These are phyloP conservation scores for Aureobasidium zeae DNA, from an alignment of 2,329 filamentous ascomycete genomes.

Conservation along the genomic window DNA sequence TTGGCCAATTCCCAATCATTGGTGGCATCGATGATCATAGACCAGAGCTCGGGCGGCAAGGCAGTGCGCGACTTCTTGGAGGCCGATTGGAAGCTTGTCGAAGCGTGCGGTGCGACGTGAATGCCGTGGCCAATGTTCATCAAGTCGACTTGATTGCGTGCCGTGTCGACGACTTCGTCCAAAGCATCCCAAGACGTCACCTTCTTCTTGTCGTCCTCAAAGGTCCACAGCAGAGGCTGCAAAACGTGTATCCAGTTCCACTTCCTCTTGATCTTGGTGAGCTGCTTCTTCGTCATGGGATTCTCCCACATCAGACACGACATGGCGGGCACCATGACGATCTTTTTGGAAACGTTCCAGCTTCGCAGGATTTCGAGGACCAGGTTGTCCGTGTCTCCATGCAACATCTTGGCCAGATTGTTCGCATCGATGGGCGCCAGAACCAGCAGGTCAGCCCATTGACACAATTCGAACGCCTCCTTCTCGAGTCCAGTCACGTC, in stretches of 20 bases:
- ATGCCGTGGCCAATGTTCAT: conserved; percentile 65
- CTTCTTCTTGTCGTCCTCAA: conserved; percentile 48
- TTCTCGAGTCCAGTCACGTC: conserved; percentile 27
- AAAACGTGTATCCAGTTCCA: conserved; percentile 83
- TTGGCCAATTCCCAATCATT: conserved; percentile 87
- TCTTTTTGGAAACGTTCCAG: conserved; percentile 80
- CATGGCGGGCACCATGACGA: conserved; percentile 82
- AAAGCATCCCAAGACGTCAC: conserved; percentile 49
- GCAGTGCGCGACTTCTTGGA: conserved; percentile 26
- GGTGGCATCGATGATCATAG: conserved; percentile 72
- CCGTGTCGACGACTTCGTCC: conserved; percentile 61
- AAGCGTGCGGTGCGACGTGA: conserved; percentile 35
- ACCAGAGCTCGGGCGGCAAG: conserved; percentile 81
- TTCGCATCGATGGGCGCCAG: conserved; percentile 79
- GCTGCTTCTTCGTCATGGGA: conserved; percentile 76
- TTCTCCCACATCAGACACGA: conserved; percentile 83
- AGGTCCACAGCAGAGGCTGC: conserved; percentile 74
- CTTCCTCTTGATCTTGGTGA: conserved; percentile 71
- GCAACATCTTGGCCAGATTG: conserved; percentile 77
- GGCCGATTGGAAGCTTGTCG: conserved; percentile 21
- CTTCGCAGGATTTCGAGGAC: conserved; percentile 71
- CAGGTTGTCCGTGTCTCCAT: conserved; percentile 71
- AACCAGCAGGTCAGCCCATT: conserved; percentile 82
- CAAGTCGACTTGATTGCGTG: conserved; percentile 68
- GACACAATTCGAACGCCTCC: conserved; percentile 57